Conservation (phyloP, 768 basidiomycete genomes). For the Termitomyces eurrhizus region DNA sequence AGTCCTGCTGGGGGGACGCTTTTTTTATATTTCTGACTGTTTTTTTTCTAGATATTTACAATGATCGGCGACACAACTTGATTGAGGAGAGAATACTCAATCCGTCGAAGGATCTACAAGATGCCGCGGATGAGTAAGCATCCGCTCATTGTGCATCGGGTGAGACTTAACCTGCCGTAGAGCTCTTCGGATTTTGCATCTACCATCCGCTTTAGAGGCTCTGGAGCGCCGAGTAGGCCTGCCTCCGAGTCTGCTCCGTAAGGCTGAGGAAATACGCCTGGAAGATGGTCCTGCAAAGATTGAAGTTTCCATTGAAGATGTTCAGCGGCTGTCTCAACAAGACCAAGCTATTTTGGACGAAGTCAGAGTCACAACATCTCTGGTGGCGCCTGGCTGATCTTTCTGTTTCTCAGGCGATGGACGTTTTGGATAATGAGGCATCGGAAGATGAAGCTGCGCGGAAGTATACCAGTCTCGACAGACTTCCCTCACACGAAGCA, state of each 20-base stretch:
- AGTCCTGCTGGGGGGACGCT: slow-evolving; percentile 21
- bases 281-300: slow-evolving; percentile 76
- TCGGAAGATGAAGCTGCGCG: slow-evolving; percentile 77
- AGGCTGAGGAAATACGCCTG: slow-evolving; percentile 78
- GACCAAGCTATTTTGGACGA: slow-evolving; percentile 69
- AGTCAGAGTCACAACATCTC: slow-evolving; percentile 35
- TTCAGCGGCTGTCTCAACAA: slow-evolving; percentile 59
- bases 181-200: slow-evolving; percentile 62
- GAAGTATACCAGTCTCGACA: slow-evolving; percentile 40
- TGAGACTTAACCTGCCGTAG: slow-evolving; percentile 30
- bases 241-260: slow-evolving; percentile 81
- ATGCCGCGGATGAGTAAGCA: slow-evolving; percentile 55
- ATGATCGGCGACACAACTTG: slow-evolving; percentile 71
- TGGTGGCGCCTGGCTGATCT: neutral
- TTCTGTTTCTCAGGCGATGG: slow-evolving; percentile 58
- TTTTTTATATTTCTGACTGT: neutral
- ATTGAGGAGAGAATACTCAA: slow-evolving; percentile 65
- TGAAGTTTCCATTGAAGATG: slow-evolving; percentile 67
- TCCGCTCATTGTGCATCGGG: neutral
- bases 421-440: slow-evolving; percentile 87
- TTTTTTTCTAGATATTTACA: slow-evolving; percentile 66
- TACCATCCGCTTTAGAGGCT: slow-evolving; percentile 85
- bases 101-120: slow-evolving; percentile 58
- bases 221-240: slow-evolving; percentile 83
- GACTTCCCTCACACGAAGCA: slow-evolving; percentile 74